Conservation (phyloP, 2,329 filamentous ascomycete genomes). For the Akanthomyces uredinophilus region DNA sequence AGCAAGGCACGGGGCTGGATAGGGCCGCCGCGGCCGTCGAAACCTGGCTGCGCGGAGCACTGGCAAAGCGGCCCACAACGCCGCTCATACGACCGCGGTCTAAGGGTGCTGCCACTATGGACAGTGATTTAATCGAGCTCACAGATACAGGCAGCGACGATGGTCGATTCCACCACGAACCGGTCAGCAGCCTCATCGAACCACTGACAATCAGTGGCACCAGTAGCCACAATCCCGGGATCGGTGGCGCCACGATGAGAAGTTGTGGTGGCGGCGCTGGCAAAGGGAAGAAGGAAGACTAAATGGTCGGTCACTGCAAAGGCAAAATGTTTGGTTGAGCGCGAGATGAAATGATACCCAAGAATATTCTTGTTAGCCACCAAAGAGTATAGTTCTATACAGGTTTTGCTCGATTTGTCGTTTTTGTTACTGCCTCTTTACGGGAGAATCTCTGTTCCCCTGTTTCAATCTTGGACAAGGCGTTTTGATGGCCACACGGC, state of each 20-base stretch:
- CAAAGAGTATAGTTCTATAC: neutral
- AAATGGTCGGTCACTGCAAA: conserved; percentile 3
- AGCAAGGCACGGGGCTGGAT: conserved; percentile 58
- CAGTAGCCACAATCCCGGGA: conserved; percentile 35
- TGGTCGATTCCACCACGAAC: conserved; percentile 29
- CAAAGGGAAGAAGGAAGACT: conserved; percentile 47
- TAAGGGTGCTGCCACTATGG: conserved; percentile 32
- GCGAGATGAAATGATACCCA: conserved; percentile 8
- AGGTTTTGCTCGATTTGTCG: neutral
- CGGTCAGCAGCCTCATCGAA: conserved; percentile 26
- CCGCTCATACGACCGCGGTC: conserved; percentile 38
- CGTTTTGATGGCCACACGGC: conserved; percentile 8
- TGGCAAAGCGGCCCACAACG: conserved; percentile 55
- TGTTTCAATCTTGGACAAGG: conserved; percentile 8
- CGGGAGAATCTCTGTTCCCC: neutral
- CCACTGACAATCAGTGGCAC: conserved; percentile 28
- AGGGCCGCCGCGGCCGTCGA: conserved; percentile 84
- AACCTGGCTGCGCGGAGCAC: conserved; percentile 82
- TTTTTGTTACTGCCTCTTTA: neutral
- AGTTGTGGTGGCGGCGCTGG: conserved; percentile 21
- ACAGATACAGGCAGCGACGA: conserved; percentile 57
- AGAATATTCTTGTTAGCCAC: neutral
- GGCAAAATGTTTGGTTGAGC: neutral
- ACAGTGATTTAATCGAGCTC: conserved; percentile 66
- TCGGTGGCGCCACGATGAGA: conserved; percentile 35